phyloP scores from a whole-genome alignment of 352 stramenopile species.

The Globisporangium abappressorium region DNA sequence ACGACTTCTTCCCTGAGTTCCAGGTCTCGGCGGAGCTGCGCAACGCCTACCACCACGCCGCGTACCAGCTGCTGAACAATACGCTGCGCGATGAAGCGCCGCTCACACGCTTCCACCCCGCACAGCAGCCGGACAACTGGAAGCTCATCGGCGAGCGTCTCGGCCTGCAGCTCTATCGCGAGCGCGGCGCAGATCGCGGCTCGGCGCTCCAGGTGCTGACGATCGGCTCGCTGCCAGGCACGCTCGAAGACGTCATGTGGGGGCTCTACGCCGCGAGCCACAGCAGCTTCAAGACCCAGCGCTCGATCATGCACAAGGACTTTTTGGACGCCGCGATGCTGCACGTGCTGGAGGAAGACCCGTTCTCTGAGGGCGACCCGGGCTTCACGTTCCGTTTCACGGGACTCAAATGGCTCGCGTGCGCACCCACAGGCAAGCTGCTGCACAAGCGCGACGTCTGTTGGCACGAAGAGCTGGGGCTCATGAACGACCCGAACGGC shows the following conservation, averaged over 20 bases:
- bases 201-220: constrained; percentile 49
- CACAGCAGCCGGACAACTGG: constrained; percentile 49
- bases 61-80: constrained; percentile 32
- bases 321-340: constrained; percentile 56
- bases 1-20: constrained; percentile 63
- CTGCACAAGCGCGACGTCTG: constrained; percentile 67
- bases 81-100: constrained; percentile 42
- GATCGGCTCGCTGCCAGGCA: constrained; percentile 43
- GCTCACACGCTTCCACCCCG: constrained; percentile 49
- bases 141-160: constrained; percentile 55
- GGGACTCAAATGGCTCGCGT: constrained; percentile 63
- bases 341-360: constrained; percentile 53
- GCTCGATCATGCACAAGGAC: constrained; percentile 56
- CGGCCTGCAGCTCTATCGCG: constrained; percentile 53
- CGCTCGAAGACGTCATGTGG: constrained; percentile 62
- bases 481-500: constrained; percentile 43
- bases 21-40: constrained; percentile 31
- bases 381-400: constrained; percentile 51
- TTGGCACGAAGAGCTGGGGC: constrained; percentile 59
- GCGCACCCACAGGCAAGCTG: constrained; percentile 40
- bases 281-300: constrained; percentile 52
- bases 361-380: constrained; percentile 47
- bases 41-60: constrained; percentile 33
- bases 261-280: constrained; percentile 51
- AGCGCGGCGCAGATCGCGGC: constrained; percentile 47